A percentile compares a stretch with the other conserved stretches of the same genome.
Evolutionary conservation across 1,284 basidiomycete genomes (phyloP).

Genomic region (Naganishia albida): DNA sequence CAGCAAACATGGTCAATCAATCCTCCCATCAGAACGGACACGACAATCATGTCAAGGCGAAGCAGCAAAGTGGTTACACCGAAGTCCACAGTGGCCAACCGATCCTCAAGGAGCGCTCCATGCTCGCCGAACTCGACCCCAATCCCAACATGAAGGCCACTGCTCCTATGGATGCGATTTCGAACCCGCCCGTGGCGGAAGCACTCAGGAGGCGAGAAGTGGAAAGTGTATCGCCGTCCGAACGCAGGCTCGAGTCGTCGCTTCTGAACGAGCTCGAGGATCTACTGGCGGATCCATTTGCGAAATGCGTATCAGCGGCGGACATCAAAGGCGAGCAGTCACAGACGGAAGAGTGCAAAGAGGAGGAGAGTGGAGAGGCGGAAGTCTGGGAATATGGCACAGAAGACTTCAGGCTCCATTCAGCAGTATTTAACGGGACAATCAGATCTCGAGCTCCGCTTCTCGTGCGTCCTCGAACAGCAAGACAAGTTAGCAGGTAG

Average conservation of each 20-base stretch:
- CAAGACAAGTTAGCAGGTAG: slow-evolving; percentile 71
- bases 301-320: slow-evolving; percentile 1
- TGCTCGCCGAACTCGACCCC: slow-evolving; percentile 29
- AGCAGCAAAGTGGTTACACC: slow-evolving; percentile 3
- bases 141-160: slow-evolving; percentile 20
- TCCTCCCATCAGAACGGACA: slow-evolving; percentile 3
- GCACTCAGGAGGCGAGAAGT: slow-evolving; percentile 6
- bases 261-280: slow-evolving; percentile 13
- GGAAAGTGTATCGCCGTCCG: slow-evolving; percentile 17
- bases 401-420: slow-evolving; percentile 59
- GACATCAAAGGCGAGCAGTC: background rate
- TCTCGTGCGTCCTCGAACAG: slow-evolving; percentile 69
- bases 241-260: slow-evolving; percentile 11
- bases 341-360: slow-evolving; percentile 1
- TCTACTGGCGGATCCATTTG: slow-evolving; percentile 14
- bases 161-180: slow-evolving; percentile 29
- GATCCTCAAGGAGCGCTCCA: slow-evolving; percentile 15
- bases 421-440: slow-evolving; percentile 75
- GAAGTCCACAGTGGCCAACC: slow-evolving; percentile 11
- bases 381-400: slow-evolving; percentile 28
- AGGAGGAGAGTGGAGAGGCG: slow-evolving; percentile 27
- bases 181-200: slow-evolving; percentile 10
- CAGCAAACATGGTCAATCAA: slow-evolving; percentile 15
- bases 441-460: slow-evolving; percentile 63
- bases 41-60: background rate